Conservation (phyloP, 768 basidiomycete species). For the Hypholoma sublateritium region DNA sequence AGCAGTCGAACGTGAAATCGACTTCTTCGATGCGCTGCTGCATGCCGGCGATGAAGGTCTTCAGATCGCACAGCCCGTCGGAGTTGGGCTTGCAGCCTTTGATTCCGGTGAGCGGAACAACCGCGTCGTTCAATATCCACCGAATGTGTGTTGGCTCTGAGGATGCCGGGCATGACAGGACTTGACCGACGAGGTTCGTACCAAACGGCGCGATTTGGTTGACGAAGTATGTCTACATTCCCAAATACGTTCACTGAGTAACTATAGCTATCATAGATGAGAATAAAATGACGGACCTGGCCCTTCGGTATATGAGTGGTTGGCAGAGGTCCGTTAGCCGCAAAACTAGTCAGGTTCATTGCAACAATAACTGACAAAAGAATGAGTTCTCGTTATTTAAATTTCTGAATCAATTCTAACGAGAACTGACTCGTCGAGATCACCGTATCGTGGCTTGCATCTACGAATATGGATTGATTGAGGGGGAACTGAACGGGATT, state of each 20-base stretch:
- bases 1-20: conserved; percentile 66
- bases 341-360: conserved; percentile 68
- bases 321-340: conserved; percentile 63
- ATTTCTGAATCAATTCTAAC: not conserved
- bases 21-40: conserved; percentile 53
- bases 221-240: conserved; percentile 28
- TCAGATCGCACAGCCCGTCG: conserved; percentile 63
- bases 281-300: conserved; percentile 52
- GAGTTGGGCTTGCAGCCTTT: conserved; percentile 54
- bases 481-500: conserved; percentile 55
- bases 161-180: conserved; percentile 34
- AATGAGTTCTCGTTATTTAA: not conserved
- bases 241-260: conserved; percentile 29
- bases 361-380: conserved; percentile 57
- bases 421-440: conserved; percentile 54
- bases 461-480: conserved; percentile 64
- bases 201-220: conserved; percentile 35
- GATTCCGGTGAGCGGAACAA: conserved; percentile 66
- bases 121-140: conserved; percentile 73
- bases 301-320: conserved; percentile 55
- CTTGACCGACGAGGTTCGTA: conserved; percentile 45
- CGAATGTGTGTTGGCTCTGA: conserved; percentile 48
- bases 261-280: conserved; percentile 43
- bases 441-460: conserved; percentile 77
- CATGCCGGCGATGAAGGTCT: conserved; percentile 59